A percentile compares a stretch with the other conserved stretches of the same genome.
Evolutionary conservation across 2,329 filamentous ascomycete species (phyloP).

Genomic region (Ascochyta viciae-villosae): DNA sequence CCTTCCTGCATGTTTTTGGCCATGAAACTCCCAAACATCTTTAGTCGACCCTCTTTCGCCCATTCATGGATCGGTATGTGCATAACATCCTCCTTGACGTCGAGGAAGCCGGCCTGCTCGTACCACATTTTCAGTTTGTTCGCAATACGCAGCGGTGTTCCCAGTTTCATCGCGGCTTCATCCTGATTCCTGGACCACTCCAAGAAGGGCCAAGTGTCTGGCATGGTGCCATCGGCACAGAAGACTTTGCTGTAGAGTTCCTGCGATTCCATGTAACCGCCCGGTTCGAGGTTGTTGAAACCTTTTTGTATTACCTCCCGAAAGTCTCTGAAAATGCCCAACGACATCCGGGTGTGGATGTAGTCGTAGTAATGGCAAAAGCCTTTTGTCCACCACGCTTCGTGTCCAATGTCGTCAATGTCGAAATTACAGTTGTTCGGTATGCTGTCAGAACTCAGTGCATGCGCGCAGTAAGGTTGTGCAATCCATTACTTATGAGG

Average conservation of each 20-base stretch:
- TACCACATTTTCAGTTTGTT: constrained; percentile 63
- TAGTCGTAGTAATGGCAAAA: constrained; percentile 59
- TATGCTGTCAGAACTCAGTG: constrained; percentile 45
- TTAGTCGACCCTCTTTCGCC: constrained; percentile 57
- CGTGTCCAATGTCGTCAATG: constrained; percentile 70
- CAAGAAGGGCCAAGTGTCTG: constrained; percentile 54
- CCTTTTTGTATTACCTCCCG: constrained; percentile 60
- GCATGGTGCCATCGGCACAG: constrained; percentile 64
- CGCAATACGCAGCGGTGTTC: constrained; percentile 59
- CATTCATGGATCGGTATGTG: constrained; percentile 63
- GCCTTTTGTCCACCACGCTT: constrained; percentile 61
- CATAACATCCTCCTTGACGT: constrained; percentile 60
- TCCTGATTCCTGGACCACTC: constrained; percentile 56
- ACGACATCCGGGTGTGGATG: constrained; percentile 66
- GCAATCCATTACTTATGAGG: constrained; percentile 39
- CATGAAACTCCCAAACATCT: constrained; percentile 58
- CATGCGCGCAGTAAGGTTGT: not conserved
- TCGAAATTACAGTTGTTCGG: constrained; percentile 78
- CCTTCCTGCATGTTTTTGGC: constrained; percentile 56
- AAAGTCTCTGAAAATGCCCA: constrained; percentile 65
- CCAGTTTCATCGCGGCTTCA: constrained; percentile 56
- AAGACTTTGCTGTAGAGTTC: constrained; percentile 54
- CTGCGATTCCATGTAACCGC: constrained; percentile 59
- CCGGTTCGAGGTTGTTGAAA: constrained; percentile 62
- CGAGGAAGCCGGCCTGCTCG: constrained; percentile 63